Evolutionary conservation across 257 asterid genomes (phyloP).

Genomic region (Rubia yunnanensis): DNA sequence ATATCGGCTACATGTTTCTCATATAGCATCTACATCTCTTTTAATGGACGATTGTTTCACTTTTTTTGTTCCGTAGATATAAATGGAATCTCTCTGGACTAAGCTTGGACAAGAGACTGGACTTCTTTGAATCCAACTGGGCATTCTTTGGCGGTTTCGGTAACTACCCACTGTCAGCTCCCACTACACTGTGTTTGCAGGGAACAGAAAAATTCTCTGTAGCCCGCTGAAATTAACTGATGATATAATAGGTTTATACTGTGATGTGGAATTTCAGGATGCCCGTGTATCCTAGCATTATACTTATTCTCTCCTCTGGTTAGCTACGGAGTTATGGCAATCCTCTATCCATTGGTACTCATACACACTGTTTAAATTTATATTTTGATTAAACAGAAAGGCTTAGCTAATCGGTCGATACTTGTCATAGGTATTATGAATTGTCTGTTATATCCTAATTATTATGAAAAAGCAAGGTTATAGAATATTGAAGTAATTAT

Average conservation of each 20-base stretch:
- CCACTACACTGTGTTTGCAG: not conserved
- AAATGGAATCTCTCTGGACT: constrained; percentile 93
- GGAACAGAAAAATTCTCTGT: not conserved
- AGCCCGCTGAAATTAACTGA: not conserved
- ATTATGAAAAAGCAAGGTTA: not conserved
- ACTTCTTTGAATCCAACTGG: constrained; percentile 97
- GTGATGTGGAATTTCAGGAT: constrained; percentile 42
- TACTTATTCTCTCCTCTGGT: constrained; percentile 80
- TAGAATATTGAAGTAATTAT: not conserved
- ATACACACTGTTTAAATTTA: not conserved
- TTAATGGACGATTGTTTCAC: constrained; percentile 10
- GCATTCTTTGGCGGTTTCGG: constrained; percentile 97
- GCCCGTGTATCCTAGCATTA: constrained; percentile 73
- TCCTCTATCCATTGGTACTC: constrained; percentile 78
- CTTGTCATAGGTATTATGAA: not conserved
- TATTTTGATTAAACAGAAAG: not conserved
- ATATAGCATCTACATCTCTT: constrained; percentile 1
- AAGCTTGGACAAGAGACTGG: constrained; percentile 91
- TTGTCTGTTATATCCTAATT: not conserved
- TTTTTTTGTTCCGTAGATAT: constrained; percentile 43
- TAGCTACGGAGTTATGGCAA: constrained; percentile 94
- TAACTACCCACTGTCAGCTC: constrained; percentile 16
- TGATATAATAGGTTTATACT: constrained; percentile 4
- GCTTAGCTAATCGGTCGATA: not conserved
- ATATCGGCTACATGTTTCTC: constrained; percentile 12